These are phyloP conservation scores for Chlamydomonas asymmetrica DNA, from an alignment of 139 green algal species.

Conservation along the genomic window DNA sequence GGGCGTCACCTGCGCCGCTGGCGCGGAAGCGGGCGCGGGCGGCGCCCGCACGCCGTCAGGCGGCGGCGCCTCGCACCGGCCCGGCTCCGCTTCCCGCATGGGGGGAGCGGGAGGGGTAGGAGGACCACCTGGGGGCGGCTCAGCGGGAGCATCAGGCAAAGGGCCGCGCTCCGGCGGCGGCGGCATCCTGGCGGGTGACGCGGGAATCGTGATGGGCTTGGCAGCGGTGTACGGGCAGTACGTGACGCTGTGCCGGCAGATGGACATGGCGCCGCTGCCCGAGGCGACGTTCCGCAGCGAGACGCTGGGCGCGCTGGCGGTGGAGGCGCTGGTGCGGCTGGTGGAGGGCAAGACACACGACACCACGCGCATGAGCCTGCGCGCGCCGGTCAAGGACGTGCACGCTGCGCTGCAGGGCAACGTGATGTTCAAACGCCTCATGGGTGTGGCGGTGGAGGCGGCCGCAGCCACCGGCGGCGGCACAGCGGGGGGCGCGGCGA, in stretches of 20 bases:
- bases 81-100: too few relatives aligned
- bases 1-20: slow-evolving; percentile 9
- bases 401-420: slow-evolving; percentile 34
- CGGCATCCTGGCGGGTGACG: slow-evolving; percentile 19
- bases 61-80: background rate
- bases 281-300: slow-evolving; percentile 17
- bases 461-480: too few relatives aligned
- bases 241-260: slow-evolving; percentile 4
- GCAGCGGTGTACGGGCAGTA: slow-evolving; percentile 16
- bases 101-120: background rate
- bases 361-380: slow-evolving; percentile 11
- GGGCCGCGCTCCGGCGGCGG: slow-evolving; percentile 15
- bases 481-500: background rate
- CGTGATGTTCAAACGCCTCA: slow-evolving; percentile 39
- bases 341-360: slow-evolving; percentile 14
- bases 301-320: slow-evolving; percentile 3
- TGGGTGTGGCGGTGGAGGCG: slow-evolving; percentile 13
- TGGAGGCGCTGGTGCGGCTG: background rate
- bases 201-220: slow-evolving; percentile 1
- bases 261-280: slow-evolving; percentile 23
- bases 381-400: slow-evolving; percentile 25
- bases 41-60: slow-evolving; percentile 9
- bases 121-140: background rate
- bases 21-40: background rate
- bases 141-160: background rate